Evolutionary conservation across 2,329 filamentous ascomycete species (phyloP).

Genomic region (Sporothrix humicola): DNA sequence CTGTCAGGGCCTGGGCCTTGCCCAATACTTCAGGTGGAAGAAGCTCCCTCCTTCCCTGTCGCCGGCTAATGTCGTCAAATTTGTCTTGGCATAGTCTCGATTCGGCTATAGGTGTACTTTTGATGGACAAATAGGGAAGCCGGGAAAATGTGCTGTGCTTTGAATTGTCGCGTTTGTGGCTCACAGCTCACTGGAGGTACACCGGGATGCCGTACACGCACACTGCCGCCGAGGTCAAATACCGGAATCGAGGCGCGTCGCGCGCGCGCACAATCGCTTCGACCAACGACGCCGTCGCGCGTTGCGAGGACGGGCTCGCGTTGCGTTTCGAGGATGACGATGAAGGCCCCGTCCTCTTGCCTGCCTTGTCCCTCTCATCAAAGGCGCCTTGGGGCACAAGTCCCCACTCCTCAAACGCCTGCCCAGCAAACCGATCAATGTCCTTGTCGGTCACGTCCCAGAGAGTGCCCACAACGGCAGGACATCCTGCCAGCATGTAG

Average conservation of each 20-base stretch:
- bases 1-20: neutral
- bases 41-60: slow-evolving; percentile 8
- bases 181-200: slow-evolving; percentile 61
- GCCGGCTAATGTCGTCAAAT: slow-evolving; percentile 9
- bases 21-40: neutral
- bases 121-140: neutral
- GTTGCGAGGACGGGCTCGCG: neutral
- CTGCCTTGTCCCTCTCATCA: slow-evolving; percentile 40
- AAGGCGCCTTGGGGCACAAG: slow-evolving; percentile 61
- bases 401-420: slow-evolving; percentile 85
- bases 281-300: slow-evolving; percentile 63
- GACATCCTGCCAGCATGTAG: slow-evolving; percentile 86
- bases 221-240: slow-evolving; percentile 90
- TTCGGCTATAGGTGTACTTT: slow-evolving; percentile 5
- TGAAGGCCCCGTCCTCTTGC: slow-evolving; percentile 17
- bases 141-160: neutral
- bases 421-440: slow-evolving; percentile 88
- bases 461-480: slow-evolving; percentile 86
- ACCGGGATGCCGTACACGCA: slow-evolving; percentile 96
- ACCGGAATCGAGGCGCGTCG: slow-evolving; percentile 81
- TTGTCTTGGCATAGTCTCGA: slow-evolving; percentile 16
- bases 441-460: slow-evolving; percentile 99
- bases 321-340: slow-evolving; percentile 31
- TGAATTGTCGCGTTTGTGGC: neutral
- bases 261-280: slow-evolving; percentile 79